phyloP scores from a whole-genome alignment of 129 eudicot species.

The Erigeron canadensis region DNA sequence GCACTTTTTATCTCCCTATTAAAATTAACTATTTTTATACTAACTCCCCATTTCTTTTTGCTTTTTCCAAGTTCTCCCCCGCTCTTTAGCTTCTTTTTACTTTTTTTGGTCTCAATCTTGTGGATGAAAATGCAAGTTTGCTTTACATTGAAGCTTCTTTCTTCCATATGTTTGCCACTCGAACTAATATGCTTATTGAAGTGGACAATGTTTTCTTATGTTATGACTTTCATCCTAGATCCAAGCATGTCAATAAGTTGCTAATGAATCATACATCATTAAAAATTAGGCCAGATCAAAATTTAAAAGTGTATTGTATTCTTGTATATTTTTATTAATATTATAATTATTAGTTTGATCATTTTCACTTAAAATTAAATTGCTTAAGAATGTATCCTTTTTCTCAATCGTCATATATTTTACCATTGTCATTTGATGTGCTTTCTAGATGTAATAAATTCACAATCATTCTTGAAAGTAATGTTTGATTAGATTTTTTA shows the following conservation, averaged over 20 bases:
- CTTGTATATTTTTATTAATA: not conserved
- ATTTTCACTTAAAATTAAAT: too few species aligned
- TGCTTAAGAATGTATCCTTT: not conserved
- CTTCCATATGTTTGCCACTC: constrained; percentile 32
- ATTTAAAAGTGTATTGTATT: not conserved
- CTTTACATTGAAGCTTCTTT: constrained; percentile 38
- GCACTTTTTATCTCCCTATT: constrained; percentile 34
- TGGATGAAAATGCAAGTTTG: constrained; percentile 32
- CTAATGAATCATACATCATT: not conserved
- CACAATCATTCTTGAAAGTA: not conserved
- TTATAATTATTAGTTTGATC: not conserved
- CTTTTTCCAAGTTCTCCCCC: constrained; percentile 16
- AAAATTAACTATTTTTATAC: constrained; percentile 25
- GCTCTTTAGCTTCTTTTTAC: not conserved
- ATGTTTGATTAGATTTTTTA: not conserved
- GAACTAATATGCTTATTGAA: constrained; percentile 9
- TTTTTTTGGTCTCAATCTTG: constrained; percentile 30
- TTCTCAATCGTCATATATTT: not conserved
- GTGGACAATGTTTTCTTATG: constrained; percentile 8
- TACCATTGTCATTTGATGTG: not conserved
- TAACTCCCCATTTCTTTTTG: constrained; percentile 16
- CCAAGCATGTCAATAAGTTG: not conserved
- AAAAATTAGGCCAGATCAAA: not conserved
- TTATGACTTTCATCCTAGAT: not conserved
- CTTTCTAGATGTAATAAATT: not conserved